Percentiles rank a stretch among this genome's conserved stretches.
Conservation (phyloP, 108 stramenopile species). For the Schizochytrium sp. region DNA sequence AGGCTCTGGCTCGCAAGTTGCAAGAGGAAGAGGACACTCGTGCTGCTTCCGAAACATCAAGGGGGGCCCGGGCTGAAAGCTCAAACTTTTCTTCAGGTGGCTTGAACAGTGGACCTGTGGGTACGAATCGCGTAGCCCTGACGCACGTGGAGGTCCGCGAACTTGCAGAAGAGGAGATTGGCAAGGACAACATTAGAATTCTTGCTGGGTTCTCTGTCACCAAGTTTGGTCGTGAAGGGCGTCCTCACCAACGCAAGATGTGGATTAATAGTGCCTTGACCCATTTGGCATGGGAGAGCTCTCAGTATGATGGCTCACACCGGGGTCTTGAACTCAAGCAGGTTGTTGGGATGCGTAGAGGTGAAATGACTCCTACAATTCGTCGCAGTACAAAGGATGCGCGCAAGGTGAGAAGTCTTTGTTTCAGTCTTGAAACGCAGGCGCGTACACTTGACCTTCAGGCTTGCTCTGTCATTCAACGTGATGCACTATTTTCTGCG, state of each 20-base stretch:
- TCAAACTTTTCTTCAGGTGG: not conserved
- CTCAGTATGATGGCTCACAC: constrained; percentile 46
- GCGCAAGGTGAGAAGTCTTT: constrained; percentile 31
- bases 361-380: constrained; percentile 54
- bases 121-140: constrained; percentile 9
- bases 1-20: constrained; percentile 35
- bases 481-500: constrained; percentile 25
- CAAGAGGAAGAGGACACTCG: constrained; percentile 51
- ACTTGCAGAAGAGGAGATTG: constrained; percentile 45
- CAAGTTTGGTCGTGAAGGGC: constrained; percentile 61
- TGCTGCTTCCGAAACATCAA: not conserved
- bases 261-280: constrained; percentile 46
- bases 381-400: constrained; percentile 28
- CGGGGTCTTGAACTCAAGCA: constrained; percentile 36
- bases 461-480: constrained; percentile 50
- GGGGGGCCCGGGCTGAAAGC: not conserved
- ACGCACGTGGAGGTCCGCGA: constrained; percentile 55
- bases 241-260: constrained; percentile 58
- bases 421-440: constrained; percentile 42
- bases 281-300: constrained; percentile 56
- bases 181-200: constrained; percentile 52
- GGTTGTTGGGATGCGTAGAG: constrained; percentile 40
- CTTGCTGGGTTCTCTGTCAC: constrained; percentile 38
- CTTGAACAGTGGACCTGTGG: not conserved
- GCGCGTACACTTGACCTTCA: constrained; percentile 46